Conservation (phyloP, 2,329 filamentous ascomycete species). For the Zarea fungicola region DNA sequence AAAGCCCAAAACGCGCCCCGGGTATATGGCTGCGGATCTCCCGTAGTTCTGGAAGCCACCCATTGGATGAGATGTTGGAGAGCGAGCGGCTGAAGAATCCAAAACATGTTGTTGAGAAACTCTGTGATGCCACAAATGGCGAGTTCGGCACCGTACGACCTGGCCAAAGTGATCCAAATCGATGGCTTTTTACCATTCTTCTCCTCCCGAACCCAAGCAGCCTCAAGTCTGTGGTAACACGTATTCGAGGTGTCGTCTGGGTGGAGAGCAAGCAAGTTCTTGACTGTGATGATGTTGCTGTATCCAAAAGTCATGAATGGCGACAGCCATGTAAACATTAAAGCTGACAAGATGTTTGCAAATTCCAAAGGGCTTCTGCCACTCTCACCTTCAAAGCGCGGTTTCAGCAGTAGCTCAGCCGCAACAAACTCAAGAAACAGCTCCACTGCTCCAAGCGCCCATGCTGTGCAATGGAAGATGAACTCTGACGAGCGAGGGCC, state of each 20-base stretch:
- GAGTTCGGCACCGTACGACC: conserved; percentile 12
- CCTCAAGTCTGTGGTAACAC: conserved; percentile 12
- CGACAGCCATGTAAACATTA: conserved; percentile 13
- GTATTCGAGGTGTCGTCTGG: conserved; percentile 12
- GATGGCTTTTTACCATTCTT: conserved; percentile 11
- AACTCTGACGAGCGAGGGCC: conserved; percentile 62
- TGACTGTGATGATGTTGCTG: conserved; percentile 11
- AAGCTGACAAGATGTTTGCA: conserved; percentile 12
- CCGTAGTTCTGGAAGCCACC: conserved; percentile 12
- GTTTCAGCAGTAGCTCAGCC: conserved; percentile 73
- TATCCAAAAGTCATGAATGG: conserved; percentile 14
- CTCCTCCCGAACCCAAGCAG: conserved; percentile 11
- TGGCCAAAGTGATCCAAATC: conserved; percentile 11
- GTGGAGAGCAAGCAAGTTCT: conserved; percentile 13
- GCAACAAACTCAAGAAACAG: conserved; percentile 71
- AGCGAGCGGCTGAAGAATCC: conserved; percentile 12
- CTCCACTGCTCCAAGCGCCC: conserved; percentile 60
- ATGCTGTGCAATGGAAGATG: conserved; percentile 59
- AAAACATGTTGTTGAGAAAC: conserved; percentile 12
- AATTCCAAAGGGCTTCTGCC: conserved; percentile 27
- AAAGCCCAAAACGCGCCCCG: conserved; percentile 10
- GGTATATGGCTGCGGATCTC: conserved; percentile 12
- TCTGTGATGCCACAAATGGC: conserved; percentile 12
- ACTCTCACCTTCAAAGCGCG: conserved; percentile 76
- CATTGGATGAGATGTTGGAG: conserved; percentile 13